Base-by-base conservation (phyloP, 2,329 filamentous ascomycete species). In the Parascedosporium putredinis region DNA sequence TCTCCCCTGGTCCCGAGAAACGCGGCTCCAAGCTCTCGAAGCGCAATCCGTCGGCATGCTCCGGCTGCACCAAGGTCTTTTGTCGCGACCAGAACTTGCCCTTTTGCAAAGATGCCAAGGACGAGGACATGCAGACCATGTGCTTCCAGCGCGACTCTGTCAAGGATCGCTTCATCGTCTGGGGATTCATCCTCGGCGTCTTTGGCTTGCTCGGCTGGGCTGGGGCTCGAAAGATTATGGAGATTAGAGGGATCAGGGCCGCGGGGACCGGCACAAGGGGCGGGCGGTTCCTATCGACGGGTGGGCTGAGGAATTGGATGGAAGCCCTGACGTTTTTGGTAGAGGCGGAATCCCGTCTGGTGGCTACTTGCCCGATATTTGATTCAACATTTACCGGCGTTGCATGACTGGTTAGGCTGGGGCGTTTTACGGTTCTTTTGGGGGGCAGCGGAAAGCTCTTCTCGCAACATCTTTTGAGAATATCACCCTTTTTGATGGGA, bases 71-170 rank as follows among this genome's bases (percentile, higher is more conserved):
- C 54, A 79, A 79, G 60, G 75, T 75, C 51, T 84, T 82, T 58
- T 84, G 80, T 62, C 72, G 83, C 7, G 65, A 66, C 43, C 73
- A 79, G 54, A 71, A 72, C 55, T 74, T 84, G 22, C 76, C 76
- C 51, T 81, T 84, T 59, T 84, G 80, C 69, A 75, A 78, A 58
- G 71, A 74, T 55, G 78, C 78, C 49, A 72, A 74, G 55, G 78
- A 83, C 56, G 76, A 74, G 59, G 78, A 83, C 58, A 76, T 83
- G 18, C 65, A 76, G 38, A 80, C 80, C 24, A 70, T 73, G 59
- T 84, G 80, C 61, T 84, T 84, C 65, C 78, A 83, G 69, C 74
- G 80, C 55, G 80, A 84, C 62, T 80, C 76, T 61, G 74, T 74
- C 62, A 84, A 84, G 66, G 80, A 84, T 64, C 74, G 76, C 64